Percentiles rank a stretch among this genome's conserved stretches.
Conservation (phyloP, 2,329 filamentous ascomycete species). For the Xylariaceae sp. region DNA sequence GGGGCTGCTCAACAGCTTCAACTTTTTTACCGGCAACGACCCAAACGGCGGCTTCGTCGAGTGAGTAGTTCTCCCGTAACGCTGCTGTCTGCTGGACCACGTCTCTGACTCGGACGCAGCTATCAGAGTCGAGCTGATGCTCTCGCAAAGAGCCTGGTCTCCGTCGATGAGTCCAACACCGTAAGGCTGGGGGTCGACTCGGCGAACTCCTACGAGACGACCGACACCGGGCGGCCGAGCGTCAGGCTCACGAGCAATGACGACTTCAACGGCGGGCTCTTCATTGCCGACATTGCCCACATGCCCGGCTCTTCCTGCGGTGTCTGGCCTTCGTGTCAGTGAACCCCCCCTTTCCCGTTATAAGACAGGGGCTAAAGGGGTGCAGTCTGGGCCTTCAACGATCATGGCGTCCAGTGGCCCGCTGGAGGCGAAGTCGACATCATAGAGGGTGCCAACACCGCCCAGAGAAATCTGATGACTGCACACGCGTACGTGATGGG, state of each 20-base stretch:
- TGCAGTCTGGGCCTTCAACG: constrained; percentile 43
- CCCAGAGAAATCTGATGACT: constrained; percentile 52
- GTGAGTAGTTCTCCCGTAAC: constrained; percentile 40
- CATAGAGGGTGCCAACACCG: constrained; percentile 60
- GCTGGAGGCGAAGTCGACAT: constrained; percentile 59
- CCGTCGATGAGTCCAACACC: constrained; percentile 32
- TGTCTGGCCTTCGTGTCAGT: constrained; percentile 63
- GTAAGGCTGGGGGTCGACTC: constrained; percentile 41
- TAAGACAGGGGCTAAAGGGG: constrained; percentile 9
- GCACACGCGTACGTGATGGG: constrained; percentile 44
- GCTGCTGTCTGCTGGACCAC: too few relatives aligned
- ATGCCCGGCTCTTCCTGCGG: constrained; percentile 67
- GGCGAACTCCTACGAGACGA: constrained; percentile 26
- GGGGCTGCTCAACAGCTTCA: constrained; percentile 33
- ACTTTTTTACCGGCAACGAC: constrained; percentile 45
- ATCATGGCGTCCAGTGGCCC: constrained; percentile 48
- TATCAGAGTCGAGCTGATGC: constrained; percentile 38
- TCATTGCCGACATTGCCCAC: constrained; percentile 64
- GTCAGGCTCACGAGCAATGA: constrained; percentile 60
- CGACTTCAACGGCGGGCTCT: constrained; percentile 56
- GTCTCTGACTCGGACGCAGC: constrained; percentile 18
- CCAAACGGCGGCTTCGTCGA: constrained; percentile 61
- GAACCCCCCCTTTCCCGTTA: neutral
- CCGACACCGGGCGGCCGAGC: constrained; percentile 43
- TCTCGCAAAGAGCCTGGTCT: constrained; percentile 31